Base-by-base conservation (phyloP, 257 asterid genomes). In the Petrea volubilis region DNA sequence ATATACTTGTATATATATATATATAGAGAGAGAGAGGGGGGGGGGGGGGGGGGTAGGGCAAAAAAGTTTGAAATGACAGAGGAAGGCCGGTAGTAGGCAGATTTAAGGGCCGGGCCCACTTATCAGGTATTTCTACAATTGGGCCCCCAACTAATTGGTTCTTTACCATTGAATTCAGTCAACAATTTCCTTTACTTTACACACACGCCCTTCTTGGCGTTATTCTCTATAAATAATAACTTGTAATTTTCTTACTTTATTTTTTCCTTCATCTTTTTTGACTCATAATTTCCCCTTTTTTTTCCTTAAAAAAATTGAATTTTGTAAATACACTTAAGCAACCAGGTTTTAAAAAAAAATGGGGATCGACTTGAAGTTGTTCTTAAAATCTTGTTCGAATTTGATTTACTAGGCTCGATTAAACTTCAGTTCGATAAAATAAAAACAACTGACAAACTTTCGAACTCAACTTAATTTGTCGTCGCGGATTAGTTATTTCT, bases 41-140 rank as follows among this genome's bases (percentile, higher is more conserved):
- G 41, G 47, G 33, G 21, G 20, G 31, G 25, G 36, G 9, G 17
- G 14, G 38, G 34, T 47, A 34, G 31, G 77, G 73, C 69, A 9
- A n/a, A 66, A 71, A 81, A 67, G 75, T 52, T 2, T 67, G 83
- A 68, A 72, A 68, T 41, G 85, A 76, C 79, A 80, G 77, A 56
- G 61, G 69, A 67, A 63, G 83, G 80, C 71, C 82, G 80, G 85
- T 74, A 59, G 33, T 64, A 66, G 79, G 56, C 36, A 50, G 76
- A 52, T 60, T 23, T 23, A 67, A 72, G 67, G 68, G 8, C 47
- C 51, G 86, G 86, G 79, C 83, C 86, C 86, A 68, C 78, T 71
- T 47, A 74, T 74, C 65, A 29, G 70, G 68, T 43, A 63, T 51
- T 67, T 65, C 58, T 57, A 24, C 66, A 29, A 52, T 44, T 78